phyloP scores from a whole-genome alignment of 768 basidiomycete species.

The Pulveroboletus ravenelii region DNA sequence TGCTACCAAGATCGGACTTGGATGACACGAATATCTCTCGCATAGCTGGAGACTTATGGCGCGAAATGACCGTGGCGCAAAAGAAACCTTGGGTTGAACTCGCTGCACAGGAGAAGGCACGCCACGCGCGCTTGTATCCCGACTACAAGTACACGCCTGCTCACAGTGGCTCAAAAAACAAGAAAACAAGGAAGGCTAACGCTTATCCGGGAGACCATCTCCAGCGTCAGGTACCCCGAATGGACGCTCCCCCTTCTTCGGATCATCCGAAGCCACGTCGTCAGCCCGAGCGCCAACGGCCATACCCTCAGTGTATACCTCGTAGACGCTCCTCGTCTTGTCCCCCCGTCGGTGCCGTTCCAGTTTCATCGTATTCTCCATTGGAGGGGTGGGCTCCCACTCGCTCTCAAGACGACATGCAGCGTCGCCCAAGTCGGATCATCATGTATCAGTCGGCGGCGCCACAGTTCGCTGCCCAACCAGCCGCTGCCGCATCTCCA shows the following conservation, averaged over 20 bases:
- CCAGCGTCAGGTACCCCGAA: slow-evolving; percentile 9
- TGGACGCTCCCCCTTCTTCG: neutral
- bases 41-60: slow-evolving; percentile 65
- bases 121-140: slow-evolving; percentile 39
- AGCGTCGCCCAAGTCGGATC: slow-evolving; percentile 31
- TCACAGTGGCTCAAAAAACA: slow-evolving; percentile 16
- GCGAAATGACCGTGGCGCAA: slow-evolving; percentile 43
- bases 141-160: slow-evolving; percentile 40
- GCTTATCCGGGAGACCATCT: slow-evolving; percentile 6
- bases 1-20: slow-evolving; percentile 49
- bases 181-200: slow-evolving; percentile 16
- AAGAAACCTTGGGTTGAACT: slow-evolving; percentile 48
- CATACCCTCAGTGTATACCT: slow-evolving; percentile 20
- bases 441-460: slow-evolving; percentile 33
- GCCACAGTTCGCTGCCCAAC: slow-evolving; percentile 7
- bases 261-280: slow-evolving; percentile 6
- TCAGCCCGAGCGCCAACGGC: slow-evolving; percentile 17
- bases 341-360: slow-evolving; percentile 35
- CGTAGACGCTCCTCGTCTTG: slow-evolving; percentile 39
- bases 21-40: slow-evolving; percentile 68
- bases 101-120: slow-evolving; percentile 45
- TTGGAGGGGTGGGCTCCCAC: slow-evolving; percentile 19
- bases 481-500: neutral
- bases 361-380: slow-evolving; percentile 16
- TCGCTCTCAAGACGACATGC: slow-evolving; percentile 30